Percentiles rank a stretch among this genome's conserved stretches.
These are phyloP conservation scores for Chiua sp. DNA, from an alignment of 1,284 basidiomycete genomes.

Conservation along the genomic window DNA sequence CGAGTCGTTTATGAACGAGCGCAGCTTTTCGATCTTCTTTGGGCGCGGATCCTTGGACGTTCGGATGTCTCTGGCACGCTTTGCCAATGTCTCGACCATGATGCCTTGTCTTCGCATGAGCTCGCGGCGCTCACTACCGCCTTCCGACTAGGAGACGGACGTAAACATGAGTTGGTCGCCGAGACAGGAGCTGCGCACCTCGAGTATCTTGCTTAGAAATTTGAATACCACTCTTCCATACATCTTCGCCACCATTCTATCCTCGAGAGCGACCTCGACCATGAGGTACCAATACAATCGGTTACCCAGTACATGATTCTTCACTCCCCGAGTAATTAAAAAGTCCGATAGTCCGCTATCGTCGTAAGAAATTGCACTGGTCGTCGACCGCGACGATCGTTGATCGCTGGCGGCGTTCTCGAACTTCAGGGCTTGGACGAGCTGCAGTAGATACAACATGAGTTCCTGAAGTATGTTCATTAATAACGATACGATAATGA, in stretches of 20 bases:
- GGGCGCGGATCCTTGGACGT: conserved; percentile 92
- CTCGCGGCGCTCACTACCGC: conserved; percentile 80
- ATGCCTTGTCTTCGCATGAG: conserved; percentile 86
- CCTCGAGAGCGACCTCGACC: conserved; percentile 85
- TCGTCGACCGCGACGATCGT: conserved; percentile 65
- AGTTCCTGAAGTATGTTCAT: conserved; percentile 70
- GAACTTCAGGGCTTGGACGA: conserved; percentile 98
- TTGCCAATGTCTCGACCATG: conserved; percentile 83
- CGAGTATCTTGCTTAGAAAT: conserved; percentile 86
- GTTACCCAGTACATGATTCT: conserved; percentile 88
- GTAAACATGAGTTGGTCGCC: conserved; percentile 4
- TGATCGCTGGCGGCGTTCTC: conserved; percentile 81
- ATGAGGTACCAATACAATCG: conserved; percentile 97
- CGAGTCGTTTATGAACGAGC: conserved; percentile 81
- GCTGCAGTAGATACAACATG: conserved; percentile 90
- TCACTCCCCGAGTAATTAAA: conserved; percentile 84
- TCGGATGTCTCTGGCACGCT: conserved; percentile 86
- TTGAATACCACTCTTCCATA: conserved; percentile 90
- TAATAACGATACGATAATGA: conserved; percentile 1
- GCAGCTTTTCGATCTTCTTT: conserved; percentile 97
- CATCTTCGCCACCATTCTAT: conserved; percentile 87
- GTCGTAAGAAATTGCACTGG: conserved; percentile 77
- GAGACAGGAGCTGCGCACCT: conserved; percentile 54
- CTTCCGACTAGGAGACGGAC: conserved; percentile 57
- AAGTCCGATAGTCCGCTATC: conserved; percentile 91